phyloP scores from a whole-genome alignment of 176 grass and related monocot species.

The Bonia amplexicaulis region DNA sequence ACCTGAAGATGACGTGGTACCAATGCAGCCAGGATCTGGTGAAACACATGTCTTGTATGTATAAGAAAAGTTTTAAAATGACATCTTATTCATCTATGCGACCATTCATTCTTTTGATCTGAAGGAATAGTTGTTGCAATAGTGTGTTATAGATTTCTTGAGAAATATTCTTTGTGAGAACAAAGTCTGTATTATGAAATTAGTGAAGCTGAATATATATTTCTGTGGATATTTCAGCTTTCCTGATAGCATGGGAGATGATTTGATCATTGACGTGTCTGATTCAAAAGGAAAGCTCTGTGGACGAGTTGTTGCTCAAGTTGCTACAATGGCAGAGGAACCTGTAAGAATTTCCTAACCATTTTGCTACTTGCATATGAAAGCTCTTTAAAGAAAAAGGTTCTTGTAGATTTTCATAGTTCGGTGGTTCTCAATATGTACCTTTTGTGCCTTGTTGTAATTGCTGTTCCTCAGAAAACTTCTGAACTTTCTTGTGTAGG shows the following conservation, averaged over 20 bases:
- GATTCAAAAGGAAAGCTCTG: constrained; percentile 82
- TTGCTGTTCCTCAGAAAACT: constrained; percentile 15
- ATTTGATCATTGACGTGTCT: constrained; percentile 84
- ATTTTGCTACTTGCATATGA: constrained; percentile 17
- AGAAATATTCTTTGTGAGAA: not conserved
- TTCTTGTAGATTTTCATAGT: not conserved
- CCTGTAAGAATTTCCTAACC: constrained; percentile 46
- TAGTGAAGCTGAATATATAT: constrained; percentile 4
- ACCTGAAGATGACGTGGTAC: constrained; percentile 63
- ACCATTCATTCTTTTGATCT: constrained; percentile 3
- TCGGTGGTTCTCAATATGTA: constrained; percentile 18
- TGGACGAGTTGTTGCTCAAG: constrained; percentile 85
- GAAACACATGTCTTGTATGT: constrained; percentile 98
- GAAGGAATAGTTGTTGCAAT: not conserved
- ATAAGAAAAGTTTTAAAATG: constrained; percentile 26
- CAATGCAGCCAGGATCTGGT: constrained; percentile 95
- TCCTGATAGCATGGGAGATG: constrained; percentile 96
- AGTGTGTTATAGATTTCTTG: not conserved
- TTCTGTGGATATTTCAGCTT: constrained; percentile 72
- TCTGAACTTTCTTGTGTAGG: constrained; percentile 42
- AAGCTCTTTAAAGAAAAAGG: constrained; percentile 10
- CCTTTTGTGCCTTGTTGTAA: not conserved
- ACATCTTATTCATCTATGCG: not conserved
- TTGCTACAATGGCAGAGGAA: constrained; percentile 91
- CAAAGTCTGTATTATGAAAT: not conserved